Percentiles rank a stretch among this genome's conserved stretches.
Conservation (phyloP, 73 alveolate genomes). For the Paramecium pentaurelia region DNA sequence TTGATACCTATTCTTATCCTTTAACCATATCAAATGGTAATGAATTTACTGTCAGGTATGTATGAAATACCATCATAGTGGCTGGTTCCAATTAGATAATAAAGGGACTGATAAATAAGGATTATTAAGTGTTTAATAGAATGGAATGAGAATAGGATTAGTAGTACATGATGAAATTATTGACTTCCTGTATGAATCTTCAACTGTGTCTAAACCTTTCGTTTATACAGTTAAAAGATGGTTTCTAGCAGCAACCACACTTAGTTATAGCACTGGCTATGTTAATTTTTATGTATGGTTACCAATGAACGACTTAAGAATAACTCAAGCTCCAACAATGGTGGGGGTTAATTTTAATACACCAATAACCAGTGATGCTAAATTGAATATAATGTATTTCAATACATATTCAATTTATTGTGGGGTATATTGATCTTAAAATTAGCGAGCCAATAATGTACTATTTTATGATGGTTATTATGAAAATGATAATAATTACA, state of each 20-base stretch:
- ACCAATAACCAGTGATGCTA: background rate
- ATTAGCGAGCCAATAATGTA: constrained; percentile 24
- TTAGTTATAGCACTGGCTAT: background rate
- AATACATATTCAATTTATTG: background rate
- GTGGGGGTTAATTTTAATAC: background rate
- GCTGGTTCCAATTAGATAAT: constrained; percentile 26
- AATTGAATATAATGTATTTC: background rate
- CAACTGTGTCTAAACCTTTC: background rate
- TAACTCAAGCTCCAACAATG: background rate
- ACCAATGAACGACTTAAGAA: background rate
- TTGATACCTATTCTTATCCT: background rate
- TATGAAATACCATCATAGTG: background rate
- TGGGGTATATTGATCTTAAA: background rate
- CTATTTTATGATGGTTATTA: background rate
- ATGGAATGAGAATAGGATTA: background rate
- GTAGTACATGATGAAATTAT: background rate
- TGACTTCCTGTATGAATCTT: background rate
- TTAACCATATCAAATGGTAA: background rate
- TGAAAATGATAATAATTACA: background rate
- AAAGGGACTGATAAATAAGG: background rate
- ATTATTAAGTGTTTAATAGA: background rate
- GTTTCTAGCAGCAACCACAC: background rate
- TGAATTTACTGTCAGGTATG: constrained; percentile 20
- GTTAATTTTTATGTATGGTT: background rate
- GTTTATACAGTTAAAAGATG: background rate